These are phyloP conservation scores for Ceratocystis papillata DNA, from an alignment of 2,329 filamentous ascomycete species.

Conservation along the genomic window DNA sequence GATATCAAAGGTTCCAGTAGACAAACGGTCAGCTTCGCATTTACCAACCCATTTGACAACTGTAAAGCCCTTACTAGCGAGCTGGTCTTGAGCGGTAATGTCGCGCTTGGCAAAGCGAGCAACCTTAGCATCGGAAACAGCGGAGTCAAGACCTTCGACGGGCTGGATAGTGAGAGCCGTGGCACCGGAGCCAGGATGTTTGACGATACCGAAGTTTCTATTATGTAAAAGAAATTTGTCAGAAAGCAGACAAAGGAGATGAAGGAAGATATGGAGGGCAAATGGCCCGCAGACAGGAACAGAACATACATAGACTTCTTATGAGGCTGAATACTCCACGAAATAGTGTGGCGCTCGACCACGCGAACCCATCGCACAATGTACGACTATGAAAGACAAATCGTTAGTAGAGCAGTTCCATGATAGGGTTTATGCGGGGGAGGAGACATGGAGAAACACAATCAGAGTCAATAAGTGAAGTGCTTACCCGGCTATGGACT, in stretches of 20 bases:
- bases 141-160: conserved; percentile 36
- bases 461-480: background rate
- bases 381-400: conserved; percentile 60
- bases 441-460: background rate
- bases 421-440: background rate
- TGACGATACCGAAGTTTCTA: conserved; percentile 93
- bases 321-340: conserved; percentile 94
- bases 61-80: conserved; percentile 57
- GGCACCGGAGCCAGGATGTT: conserved; percentile 69
- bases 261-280: background rate
- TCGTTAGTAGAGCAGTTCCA: conserved; percentile 20
- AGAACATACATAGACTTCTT: conserved; percentile 76
- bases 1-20: conserved; percentile 81
- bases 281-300: conserved; percentile 18
- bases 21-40: conserved; percentile 92
- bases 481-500: conserved; percentile 82
- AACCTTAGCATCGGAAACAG: conserved; percentile 38
- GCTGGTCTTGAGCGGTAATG: conserved; percentile 50
- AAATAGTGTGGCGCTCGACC: conserved; percentile 79
- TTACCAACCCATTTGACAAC: conserved; percentile 79
- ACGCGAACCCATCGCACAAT: conserved; percentile 96
- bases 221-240: background rate
- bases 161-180: conserved; percentile 39
- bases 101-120: conserved; percentile 47
- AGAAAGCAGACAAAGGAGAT: background rate